Evolutionary conservation across 192 early-diverging fungal genomes (phyloP), one percentile per base, ranked within the genome.

Genomic region (Mortierella claussenii): DNA sequence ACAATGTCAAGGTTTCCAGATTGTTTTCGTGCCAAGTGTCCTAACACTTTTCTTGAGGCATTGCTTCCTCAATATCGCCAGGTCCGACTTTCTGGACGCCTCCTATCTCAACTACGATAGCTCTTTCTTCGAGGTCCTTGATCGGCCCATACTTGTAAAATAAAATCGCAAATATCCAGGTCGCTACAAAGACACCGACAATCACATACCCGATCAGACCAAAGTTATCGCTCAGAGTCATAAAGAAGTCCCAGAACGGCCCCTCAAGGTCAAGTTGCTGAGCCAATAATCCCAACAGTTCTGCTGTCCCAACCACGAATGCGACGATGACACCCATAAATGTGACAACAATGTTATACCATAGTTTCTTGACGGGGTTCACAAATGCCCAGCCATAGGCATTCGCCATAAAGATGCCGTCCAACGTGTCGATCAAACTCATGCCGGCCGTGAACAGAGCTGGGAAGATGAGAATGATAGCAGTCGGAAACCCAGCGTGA

Each of bases 391-490:
- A 91, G 23, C 80, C 73, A 60, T 92, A 92, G 7, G 87, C 81
- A 17, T 82, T 79, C 4, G 82, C 55, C 90, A 92, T 92, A 21
- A 89, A 15, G 24, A 92, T 83, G 15, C 90, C 89, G 64, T 92
- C 90, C 44, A 89, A 45, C 4, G 88, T 89, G 65, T 92, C 90
- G 27, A 91, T 78, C 21, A 92, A 69, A 17, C 83, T 78, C 89
- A 92, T 92, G 21, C 90, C 90, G 10, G 79, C 70, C 31, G 90
- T 85, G 51, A 92, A 92, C 17, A 92, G 47, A 26, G 85, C 60
- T 17, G 90, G 90, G 5, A 92, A 80, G 6, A 90, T 66, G 15
- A 91, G 40, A 24, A 87, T 83, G n/a, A 86, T 54, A 54, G 65
- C 82, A 31, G 81, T 79, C 0, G 82, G 60, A 49, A 89, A 85